These are phyloP conservation scores for Ceratocystis destructans DNA, from an alignment of 2,329 filamentous ascomycete species.

Conservation along the genomic window DNA sequence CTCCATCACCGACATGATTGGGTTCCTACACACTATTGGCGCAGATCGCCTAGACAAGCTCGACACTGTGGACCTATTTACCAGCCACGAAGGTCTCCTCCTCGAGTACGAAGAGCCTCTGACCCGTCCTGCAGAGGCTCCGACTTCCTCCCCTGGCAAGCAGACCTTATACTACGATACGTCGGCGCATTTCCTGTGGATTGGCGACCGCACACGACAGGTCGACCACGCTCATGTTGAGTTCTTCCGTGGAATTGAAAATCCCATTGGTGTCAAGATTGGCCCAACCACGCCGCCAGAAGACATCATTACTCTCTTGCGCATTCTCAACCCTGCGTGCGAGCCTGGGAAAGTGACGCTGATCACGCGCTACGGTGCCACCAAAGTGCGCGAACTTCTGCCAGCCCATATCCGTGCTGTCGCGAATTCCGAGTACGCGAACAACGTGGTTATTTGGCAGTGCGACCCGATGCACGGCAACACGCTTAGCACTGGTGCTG, in stretches of 20 bases:
- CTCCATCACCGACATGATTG: conserved; percentile 78
- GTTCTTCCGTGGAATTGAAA: conserved; percentile 91
- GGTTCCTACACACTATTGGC: conserved; percentile 89
- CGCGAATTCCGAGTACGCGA: conserved; percentile 55
- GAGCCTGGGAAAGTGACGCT: conserved; percentile 90
- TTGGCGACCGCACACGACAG: conserved; percentile 89
- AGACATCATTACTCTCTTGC: conserved; percentile 66
- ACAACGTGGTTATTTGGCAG: conserved; percentile 69
- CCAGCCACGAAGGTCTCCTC: conserved; percentile 84
- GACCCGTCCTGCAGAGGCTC: conserved; percentile 60
- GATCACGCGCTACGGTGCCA: conserved; percentile 85
- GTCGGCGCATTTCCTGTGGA: conserved; percentile 94
- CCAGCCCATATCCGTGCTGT: conserved; percentile 81
- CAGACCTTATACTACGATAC: conserved; percentile 58
- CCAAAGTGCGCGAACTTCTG: conserved; percentile 60
- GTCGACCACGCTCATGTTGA: conserved; percentile 89
- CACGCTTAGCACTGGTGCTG: conserved; percentile 52
- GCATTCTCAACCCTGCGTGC: conserved; percentile 67
- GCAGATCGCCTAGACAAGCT: conserved; percentile 73
- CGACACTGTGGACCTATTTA: conserved; percentile 87
- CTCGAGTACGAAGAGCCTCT: conserved; percentile 88
- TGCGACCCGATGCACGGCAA: conserved; percentile 98
- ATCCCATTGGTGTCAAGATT: conserved; percentile 93
- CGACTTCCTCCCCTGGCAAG: conserved; percentile 33
- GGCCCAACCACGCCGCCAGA: conserved; percentile 67